Evolutionary conservation across 176 grass and related monocot species (phyloP).

Genomic region (Oryza coarctata): DNA sequence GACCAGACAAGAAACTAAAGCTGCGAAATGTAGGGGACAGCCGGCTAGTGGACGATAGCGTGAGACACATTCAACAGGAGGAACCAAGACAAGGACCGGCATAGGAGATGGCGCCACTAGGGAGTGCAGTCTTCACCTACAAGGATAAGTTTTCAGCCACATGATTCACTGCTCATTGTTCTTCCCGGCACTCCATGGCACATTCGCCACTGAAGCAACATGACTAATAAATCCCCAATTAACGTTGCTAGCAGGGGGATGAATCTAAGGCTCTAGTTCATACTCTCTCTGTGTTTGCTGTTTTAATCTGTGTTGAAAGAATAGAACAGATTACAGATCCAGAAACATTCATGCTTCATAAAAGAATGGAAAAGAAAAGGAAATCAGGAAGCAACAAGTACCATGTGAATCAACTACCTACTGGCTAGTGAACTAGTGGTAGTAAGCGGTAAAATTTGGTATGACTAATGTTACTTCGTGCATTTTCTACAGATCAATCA

Average conservation of each 20-base stretch:
- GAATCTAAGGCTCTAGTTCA: background rate
- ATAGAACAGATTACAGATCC: background rate
- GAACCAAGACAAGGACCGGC: background rate
- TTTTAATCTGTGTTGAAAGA: background rate
- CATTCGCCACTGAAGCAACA: background rate
- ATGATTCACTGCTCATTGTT: background rate
- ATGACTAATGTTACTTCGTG: background rate
- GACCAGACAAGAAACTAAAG: background rate
- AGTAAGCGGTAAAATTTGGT: background rate
- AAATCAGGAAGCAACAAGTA: slow-evolving; percentile 11
- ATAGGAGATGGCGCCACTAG: background rate
- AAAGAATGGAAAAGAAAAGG: background rate
- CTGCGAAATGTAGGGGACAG: background rate
- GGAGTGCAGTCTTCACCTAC: background rate
- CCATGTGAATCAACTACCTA: slow-evolving; percentile 21
- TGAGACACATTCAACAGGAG: background rate
- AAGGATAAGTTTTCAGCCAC: background rate
- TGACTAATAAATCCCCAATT: background rate
- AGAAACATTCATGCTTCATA: background rate
- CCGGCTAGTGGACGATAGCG: slow-evolving; percentile 13
- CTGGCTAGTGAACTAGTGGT: background rate
- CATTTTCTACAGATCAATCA: background rate
- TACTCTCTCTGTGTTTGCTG: background rate
- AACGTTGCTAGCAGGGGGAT: background rate
- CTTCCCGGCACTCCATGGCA: slow-evolving; percentile 25